Base-by-base conservation (phyloP, 164 flowering plant genomes). In the Buxus sempervirens region DNA sequence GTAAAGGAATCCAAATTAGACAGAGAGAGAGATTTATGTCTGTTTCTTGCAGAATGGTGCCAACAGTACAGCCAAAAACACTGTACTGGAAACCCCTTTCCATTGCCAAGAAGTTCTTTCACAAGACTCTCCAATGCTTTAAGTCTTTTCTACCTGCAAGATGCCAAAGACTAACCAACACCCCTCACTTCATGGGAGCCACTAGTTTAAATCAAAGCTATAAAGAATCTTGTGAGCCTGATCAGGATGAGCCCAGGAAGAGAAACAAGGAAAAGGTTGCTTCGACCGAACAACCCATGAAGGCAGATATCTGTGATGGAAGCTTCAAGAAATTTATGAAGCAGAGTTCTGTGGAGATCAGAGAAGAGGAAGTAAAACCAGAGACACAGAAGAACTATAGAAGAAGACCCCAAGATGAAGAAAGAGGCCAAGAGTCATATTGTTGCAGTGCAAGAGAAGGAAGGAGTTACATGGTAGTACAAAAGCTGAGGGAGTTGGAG, bases 401-500 rank as follows among this genome's bases (percentile, higher is more conserved):
- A 45, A 70, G 74, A n/a, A n/a, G n/a, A n/a, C n/a, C n/a, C n/a
- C n/a, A n/a, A n/a, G n/a, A n/a, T n/a, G n/a, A n/a, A n/a, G n/a
- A n/a, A n/a, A n/a, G n/a, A n/a, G n/a, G n/a, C n/a, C n/a, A n/a
- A n/a, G n/a, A n/a, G n/a, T n/a, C n/a, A n/a, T n/a, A n/a, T n/a
- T n/a, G n/a, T n/a, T n/a, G n/a, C n/a, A n/a, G 61, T 15, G 64
- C 64, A 56, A 36, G 67, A 65, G 73, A 63, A 66, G 71, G 54
- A 72, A 41, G 60, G 75, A 58, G 61, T 64, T 58, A 56, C 5
- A 58, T 75, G 63, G 78, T 86, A 28, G 78, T 74, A 6, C 64
- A 83, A 51, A 87, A 81, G 83, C 75, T 92, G 26, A 85, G 73
- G 77, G 96, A 90, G 74, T 28, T 92, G 64, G 87, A 85, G 70